These are phyloP conservation scores for Calonectria montana DNA, from an alignment of 2,329 filamentous ascomycete genomes.

Conservation along the genomic window DNA sequence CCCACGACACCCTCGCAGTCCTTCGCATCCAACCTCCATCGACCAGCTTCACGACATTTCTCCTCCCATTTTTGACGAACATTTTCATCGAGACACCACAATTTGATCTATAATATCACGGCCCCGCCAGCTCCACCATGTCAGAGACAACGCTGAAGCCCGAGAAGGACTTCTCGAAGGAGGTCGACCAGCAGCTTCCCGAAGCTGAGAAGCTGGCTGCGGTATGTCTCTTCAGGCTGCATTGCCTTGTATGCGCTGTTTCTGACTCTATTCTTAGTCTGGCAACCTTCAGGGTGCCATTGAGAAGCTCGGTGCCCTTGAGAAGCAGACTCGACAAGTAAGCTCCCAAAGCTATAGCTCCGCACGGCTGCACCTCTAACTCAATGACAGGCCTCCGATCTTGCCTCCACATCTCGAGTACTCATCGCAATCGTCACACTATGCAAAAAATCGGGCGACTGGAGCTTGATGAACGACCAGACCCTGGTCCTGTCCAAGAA, in stretches of 20 bases:
- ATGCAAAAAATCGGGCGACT: constrained; percentile 92
- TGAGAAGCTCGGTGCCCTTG: constrained; percentile 90
- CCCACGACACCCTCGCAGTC: constrained; percentile 33
- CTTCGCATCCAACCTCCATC: constrained; percentile 34
- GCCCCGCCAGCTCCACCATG: constrained; percentile 63
- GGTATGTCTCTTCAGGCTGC: constrained; percentile 64
- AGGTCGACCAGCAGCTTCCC: constrained; percentile 90
- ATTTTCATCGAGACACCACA: not conserved
- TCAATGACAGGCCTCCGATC: constrained; percentile 83
- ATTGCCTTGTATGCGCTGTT: not conserved
- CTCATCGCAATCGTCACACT: constrained; percentile 91
- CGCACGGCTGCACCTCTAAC: constrained; percentile 30
- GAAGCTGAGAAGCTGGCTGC: constrained; percentile 91
- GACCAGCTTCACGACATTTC: constrained; percentile 19
- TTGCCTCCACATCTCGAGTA: constrained; percentile 92
- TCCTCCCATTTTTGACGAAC: not conserved
- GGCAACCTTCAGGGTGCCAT: constrained; percentile 85
- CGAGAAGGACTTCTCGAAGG: constrained; percentile 99
- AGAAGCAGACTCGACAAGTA: constrained; percentile 98
- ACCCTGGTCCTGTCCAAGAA: constrained; percentile 97
- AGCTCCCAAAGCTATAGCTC: constrained; percentile 35
- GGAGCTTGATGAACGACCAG: constrained; percentile 96
- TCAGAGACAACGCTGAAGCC: constrained; percentile 87
- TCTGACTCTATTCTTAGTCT: constrained; percentile 56
- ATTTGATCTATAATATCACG: constrained; percentile 19